Percentiles rank a stretch among this genome's conserved stretches.
Evolutionary conservation across 2,329 filamentous ascomycete genomes (phyloP).

Genomic region (Aureobasidium leucospermi): DNA sequence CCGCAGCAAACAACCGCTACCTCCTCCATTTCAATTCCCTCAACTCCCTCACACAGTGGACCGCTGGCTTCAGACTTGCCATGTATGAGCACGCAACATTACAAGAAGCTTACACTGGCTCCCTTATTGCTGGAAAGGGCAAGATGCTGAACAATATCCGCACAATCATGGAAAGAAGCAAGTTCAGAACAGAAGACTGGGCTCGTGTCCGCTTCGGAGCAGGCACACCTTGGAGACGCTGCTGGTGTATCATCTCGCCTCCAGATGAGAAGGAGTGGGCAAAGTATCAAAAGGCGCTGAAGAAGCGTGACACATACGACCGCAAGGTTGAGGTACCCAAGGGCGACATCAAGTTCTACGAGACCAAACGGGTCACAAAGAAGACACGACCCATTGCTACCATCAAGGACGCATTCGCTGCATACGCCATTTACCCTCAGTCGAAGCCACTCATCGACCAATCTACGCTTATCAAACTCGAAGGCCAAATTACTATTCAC

Average conservation of each 20-base stretch:
- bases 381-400: slow-evolving; percentile 86
- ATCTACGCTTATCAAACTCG: slow-evolving; percentile 88
- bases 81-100: slow-evolving; percentile 92
- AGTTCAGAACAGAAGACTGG: slow-evolving; percentile 80
- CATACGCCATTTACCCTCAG: slow-evolving; percentile 93
- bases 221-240: slow-evolving; percentile 90
- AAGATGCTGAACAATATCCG: slow-evolving; percentile 84
- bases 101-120: slow-evolving; percentile 94
- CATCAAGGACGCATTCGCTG: slow-evolving; percentile 82
- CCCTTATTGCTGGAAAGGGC: slow-evolving; percentile 89
- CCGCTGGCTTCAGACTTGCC: slow-evolving; percentile 81
- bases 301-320: slow-evolving; percentile 79
- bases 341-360: slow-evolving; percentile 92
- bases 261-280: slow-evolving; percentile 88
- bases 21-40: slow-evolving; percentile 93
- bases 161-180: slow-evolving; percentile 74
- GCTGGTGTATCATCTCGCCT: slow-evolving; percentile 90
- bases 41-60: slow-evolving; percentile 92
- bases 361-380: slow-evolving; percentile 82
- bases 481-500: slow-evolving; percentile 84
- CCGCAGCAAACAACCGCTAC: slow-evolving; percentile 90
- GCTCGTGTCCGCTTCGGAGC: slow-evolving; percentile 90
- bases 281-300: slow-evolving; percentile 73
- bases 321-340: slow-evolving; percentile 63
- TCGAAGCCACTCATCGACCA: slow-evolving; percentile 89